These are phyloP conservation scores for Candida glaebosa DNA, from an alignment of 805 yeast species.

Conservation along the genomic window DNA sequence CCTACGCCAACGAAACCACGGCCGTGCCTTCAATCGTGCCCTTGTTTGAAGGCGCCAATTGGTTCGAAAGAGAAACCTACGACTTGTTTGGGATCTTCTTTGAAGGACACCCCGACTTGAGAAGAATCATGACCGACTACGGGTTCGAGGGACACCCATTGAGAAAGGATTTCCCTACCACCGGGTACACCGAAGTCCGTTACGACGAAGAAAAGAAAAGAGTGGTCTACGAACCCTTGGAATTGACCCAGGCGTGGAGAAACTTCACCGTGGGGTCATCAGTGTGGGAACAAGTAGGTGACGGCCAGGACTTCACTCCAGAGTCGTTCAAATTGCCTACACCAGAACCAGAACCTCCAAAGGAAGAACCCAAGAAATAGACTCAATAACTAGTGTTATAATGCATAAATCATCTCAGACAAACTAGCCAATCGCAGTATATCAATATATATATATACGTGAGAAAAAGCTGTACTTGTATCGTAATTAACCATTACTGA, in stretches of 20 bases:
- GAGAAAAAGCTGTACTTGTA: no score
- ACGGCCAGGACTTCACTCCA: constrained; percentile 79
- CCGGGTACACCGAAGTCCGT: constrained; percentile 87
- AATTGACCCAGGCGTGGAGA: constrained; percentile 89
- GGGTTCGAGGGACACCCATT: constrained; percentile 92
- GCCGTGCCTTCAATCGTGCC: constrained; percentile 79
- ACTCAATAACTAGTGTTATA: no score
- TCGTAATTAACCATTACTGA: no score
- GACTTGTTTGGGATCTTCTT: constrained; percentile 86
- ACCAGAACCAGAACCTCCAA: constrained; percentile 69
- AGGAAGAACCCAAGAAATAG: constrained; percentile 33
- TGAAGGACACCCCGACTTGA: constrained; percentile 84
- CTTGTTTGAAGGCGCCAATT: constrained; percentile 75
- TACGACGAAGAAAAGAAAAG: constrained; percentile 90
- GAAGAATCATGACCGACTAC: constrained; percentile 87
- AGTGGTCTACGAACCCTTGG: constrained; percentile 85
- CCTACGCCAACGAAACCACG: constrained; percentile 78
- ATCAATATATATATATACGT: no score
- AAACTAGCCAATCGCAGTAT: no score
- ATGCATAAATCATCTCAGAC: no score
- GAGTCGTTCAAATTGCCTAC: constrained; percentile 77
- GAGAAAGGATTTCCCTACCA: constrained; percentile 89
- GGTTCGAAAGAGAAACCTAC: constrained; percentile 89
- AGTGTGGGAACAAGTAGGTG: constrained; percentile 90
- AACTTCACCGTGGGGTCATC: constrained; percentile 85